phyloP scores from a whole-genome alignment of 768 basidiomycete genomes.

The Scleroderma bovista region DNA sequence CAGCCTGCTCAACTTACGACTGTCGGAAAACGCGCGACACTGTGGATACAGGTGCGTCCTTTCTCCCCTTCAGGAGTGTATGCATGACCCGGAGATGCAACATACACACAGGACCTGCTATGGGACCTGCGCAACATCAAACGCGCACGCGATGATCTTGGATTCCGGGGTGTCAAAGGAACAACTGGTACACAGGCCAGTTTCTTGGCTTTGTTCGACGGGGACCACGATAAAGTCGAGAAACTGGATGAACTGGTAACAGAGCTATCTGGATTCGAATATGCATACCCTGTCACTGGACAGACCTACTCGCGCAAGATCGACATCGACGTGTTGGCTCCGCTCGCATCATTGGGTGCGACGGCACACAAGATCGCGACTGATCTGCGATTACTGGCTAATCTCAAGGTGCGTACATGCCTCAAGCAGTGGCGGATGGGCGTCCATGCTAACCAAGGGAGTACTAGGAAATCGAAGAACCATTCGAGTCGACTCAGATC shows the following conservation, averaged over 20 bases:
- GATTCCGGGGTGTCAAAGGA: constrained; percentile 98
- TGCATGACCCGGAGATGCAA: neutral
- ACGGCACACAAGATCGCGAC: constrained; percentile 98
- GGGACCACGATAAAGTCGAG: constrained; percentile 93
- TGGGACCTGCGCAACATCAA: constrained; percentile 96
- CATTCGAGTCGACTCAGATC: constrained; percentile 98
- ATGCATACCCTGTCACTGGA: constrained; percentile 95
- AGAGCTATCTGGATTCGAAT: constrained; percentile 84
- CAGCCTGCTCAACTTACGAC: constrained; percentile 98
- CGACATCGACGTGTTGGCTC: constrained; percentile 87
- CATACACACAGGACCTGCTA: constrained; percentile 70
- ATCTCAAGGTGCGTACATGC: constrained; percentile 63
- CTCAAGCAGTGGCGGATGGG: no score
- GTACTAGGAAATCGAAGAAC: constrained; percentile 98
- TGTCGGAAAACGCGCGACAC: constrained; percentile 91
- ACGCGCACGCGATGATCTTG: constrained; percentile 85
- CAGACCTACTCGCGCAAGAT: constrained; percentile 99
- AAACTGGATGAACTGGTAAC: constrained; percentile 86
- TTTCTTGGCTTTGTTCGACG: constrained; percentile 91
- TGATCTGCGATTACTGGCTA: constrained; percentile 89
- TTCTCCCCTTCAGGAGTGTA: neutral
- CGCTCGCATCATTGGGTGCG: constrained; percentile 85
- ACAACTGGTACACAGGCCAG: constrained; percentile 98
- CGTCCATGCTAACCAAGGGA: neutral
- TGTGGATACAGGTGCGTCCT: constrained; percentile 83